Percentiles rank a stretch among this genome's conserved stretches.
phyloP scores from a whole-genome alignment of 345 rosid genomes.

The Psidium friedrichsthalianum region DNA sequence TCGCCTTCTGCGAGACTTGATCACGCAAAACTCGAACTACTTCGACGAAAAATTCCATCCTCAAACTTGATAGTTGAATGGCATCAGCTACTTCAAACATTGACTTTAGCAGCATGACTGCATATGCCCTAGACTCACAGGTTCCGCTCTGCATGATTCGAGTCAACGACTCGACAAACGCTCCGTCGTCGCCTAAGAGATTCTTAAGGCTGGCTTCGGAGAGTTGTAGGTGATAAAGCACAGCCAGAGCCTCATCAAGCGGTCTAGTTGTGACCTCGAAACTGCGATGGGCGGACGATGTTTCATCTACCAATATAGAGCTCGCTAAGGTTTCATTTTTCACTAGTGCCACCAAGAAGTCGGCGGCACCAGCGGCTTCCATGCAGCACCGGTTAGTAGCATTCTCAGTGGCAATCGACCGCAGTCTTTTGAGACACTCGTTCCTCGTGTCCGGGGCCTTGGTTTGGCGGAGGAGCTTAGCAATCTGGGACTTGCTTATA shows the following conservation, averaged over 20 bases:
- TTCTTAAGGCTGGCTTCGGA: constrained; percentile 49
- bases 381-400: constrained; percentile 53
- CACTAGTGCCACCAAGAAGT: constrained; percentile 14
- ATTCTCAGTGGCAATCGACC: constrained; percentile 42
- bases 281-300: constrained; percentile 8
- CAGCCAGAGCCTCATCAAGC: constrained; percentile 48
- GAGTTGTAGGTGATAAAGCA: constrained; percentile 48
- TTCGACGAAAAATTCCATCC: constrained; percentile 28
- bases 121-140: constrained; percentile 41
- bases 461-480: constrained; percentile 41
- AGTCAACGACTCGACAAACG: constrained; percentile 32
- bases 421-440: constrained; percentile 39
- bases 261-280: constrained; percentile 10
- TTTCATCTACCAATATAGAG: too few species aligned
- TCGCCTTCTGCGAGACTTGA: constrained; percentile 44
- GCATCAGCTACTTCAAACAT: constrained; percentile 46
- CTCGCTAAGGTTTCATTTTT: not conserved
- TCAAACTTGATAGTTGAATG: constrained; percentile 25
- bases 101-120: constrained; percentile 28
- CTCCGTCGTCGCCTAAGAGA: constrained; percentile 28
- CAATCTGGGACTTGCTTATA: constrained; percentile 37
- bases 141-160: constrained; percentile 31
- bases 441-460: constrained; percentile 28
- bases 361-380: constrained; percentile 61
- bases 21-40: constrained; percentile 35